Conservation (phyloP, 495 filamentous ascomycete species). For the Parachaetomium inaequale region DNA sequence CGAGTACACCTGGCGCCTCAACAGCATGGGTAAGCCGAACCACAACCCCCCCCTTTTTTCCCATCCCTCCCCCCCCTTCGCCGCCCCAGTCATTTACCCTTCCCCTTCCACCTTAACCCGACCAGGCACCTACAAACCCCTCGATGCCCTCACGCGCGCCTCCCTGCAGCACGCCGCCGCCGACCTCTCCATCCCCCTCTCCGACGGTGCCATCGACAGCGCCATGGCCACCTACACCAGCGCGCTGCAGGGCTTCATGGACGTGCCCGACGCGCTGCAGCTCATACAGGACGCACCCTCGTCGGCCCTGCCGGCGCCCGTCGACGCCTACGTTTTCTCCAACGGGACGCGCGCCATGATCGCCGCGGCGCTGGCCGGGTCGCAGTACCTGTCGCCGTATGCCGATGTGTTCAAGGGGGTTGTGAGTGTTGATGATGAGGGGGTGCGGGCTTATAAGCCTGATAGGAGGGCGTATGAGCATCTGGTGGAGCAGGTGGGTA, state of each 20-base stretch:
- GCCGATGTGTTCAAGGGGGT: conserved; percentile 50
- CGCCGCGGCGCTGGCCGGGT: no score
- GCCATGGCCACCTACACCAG: conserved; percentile 70
- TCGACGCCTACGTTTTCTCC: conserved; percentile 63
- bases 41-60: neutral
- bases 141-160: conserved; percentile 60
- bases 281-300: conserved; percentile 22
- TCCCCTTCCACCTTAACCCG: neutral
- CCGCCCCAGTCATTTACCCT: neutral
- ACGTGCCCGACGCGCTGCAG: conserved; percentile 55
- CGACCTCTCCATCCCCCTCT: conserved; percentile 44
- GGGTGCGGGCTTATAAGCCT: conserved; percentile 71
- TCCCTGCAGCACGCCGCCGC: conserved; percentile 62
- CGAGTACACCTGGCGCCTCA: conserved; percentile 79
- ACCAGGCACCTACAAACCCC: conserved; percentile 59
- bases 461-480: conserved; percentile 59
- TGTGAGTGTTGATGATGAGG: conserved; percentile 58
- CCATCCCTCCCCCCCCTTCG: conserved; percentile 2
- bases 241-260: conserved; percentile 63
- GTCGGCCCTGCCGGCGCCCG: no score
- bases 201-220: conserved; percentile 31
- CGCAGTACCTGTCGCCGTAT: no score
- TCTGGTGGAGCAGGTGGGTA: conserved; percentile 51
- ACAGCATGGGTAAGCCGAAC: conserved; percentile 53
- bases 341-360: conserved; percentile 70